A percentile compares a stretch with the other conserved stretches of the same genome.
Conservation (phyloP, 2,329 filamentous ascomycete species). For the Falciphora oryzae region DNA sequence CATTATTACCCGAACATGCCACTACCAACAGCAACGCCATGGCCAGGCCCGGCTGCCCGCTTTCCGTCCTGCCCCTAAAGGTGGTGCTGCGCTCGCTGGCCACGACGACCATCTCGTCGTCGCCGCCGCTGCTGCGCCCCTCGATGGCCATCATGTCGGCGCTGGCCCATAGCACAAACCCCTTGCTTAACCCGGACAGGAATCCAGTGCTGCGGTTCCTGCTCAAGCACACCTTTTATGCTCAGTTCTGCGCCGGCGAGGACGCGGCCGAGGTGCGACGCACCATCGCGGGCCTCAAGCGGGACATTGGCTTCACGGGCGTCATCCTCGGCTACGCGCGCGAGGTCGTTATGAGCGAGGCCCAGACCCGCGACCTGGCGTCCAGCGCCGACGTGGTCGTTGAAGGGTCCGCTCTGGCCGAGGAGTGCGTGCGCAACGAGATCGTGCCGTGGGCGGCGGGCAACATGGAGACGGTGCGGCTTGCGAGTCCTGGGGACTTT, state of each 20-base stretch:
- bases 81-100: conserved; percentile 64
- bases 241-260: conserved; percentile 86
- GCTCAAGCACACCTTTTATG: conserved; percentile 80
- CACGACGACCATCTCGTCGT: conserved; percentile 66
- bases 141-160: conserved; percentile 62
- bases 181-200: conserved; percentile 65
- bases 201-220: conserved; percentile 66
- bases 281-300: conserved; percentile 61
- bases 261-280: conserved; percentile 59
- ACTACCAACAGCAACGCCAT: background rate
- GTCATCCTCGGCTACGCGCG: conserved; percentile 80
- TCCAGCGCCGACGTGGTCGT: conserved; percentile 40
- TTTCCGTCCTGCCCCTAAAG: conserved; percentile 61
- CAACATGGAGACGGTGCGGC: conserved; percentile 64
- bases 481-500: conserved; percentile 66
- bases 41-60: conserved; percentile 27
- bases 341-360: conserved; percentile 67
- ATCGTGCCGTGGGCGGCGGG: conserved; percentile 67
- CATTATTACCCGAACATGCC: background rate
- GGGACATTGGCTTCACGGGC: conserved; percentile 67
- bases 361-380: conserved; percentile 40
- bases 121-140: conserved; percentile 60
- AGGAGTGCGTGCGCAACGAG: conserved; percentile 49
- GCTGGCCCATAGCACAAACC: conserved; percentile 63
- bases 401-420: conserved; percentile 21